A percentile compares a stretch with the other conserved stretches of the same genome.
These are phyloP conservation scores for Emergomyces orientalis DNA, from an alignment of 2,329 filamentous ascomycete genomes.

Conservation along the genomic window DNA sequence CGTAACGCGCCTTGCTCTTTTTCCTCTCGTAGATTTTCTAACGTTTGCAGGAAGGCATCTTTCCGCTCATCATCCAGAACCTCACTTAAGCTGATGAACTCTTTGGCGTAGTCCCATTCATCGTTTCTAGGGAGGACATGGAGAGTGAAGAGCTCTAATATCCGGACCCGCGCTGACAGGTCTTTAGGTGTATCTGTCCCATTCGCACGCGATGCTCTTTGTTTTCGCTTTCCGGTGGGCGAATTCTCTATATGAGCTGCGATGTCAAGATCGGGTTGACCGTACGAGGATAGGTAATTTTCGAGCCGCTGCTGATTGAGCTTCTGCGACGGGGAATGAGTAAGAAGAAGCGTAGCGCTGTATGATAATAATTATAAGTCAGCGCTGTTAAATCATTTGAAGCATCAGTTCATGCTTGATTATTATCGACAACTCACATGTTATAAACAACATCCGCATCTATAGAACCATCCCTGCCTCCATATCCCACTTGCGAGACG, in stretches of 20 bases:
- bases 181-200: conserved; percentile 78
- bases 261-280: conserved; percentile 63
- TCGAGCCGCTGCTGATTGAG: conserved; percentile 83
- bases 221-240: conserved; percentile 25
- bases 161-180: conserved; percentile 74
- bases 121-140: conserved; percentile 89
- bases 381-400: conserved; percentile 7
- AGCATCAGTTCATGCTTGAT: conserved; percentile 13
- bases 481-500: conserved; percentile 77
- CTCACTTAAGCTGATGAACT: conserved; percentile 79
- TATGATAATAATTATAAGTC: conserved; percentile 1
- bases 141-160: conserved; percentile 88
- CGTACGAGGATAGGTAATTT: conserved; percentile 72
- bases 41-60: conserved; percentile 77
- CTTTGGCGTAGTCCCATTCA: conserved; percentile 90
- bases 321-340: conserved; percentile 75
- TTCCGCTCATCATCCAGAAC: conserved; percentile 86
- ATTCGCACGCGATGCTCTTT: conserved; percentile 35
- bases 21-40: conserved; percentile 77
- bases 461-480: conserved; percentile 77
- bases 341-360: conserved; percentile 80
- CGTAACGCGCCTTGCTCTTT: conserved; percentile 61
- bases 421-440: conserved; percentile 30
- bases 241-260: conserved; percentile 48
- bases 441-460: conserved; percentile 79